phyloP scores from a whole-genome alignment of 2,329 filamentous ascomycete genomes.

The Pleoardoris graminearum region DNA sequence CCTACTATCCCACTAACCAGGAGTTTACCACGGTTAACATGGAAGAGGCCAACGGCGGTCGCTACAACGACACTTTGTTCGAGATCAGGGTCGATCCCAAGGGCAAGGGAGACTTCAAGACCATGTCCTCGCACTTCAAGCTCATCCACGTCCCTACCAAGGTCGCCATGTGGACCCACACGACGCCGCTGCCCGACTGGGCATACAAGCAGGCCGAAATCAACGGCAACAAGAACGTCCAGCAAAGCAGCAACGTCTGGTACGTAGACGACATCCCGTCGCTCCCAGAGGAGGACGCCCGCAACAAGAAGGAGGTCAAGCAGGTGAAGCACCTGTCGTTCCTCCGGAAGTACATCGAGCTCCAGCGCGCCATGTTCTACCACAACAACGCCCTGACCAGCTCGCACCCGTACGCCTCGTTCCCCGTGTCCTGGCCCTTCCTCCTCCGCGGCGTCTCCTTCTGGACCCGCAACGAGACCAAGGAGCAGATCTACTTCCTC shows the following conservation, averaged over 20 bases:
- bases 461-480: constrained; percentile 96
- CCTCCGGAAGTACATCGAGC: constrained; percentile 90
- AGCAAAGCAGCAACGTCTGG: constrained; percentile 91
- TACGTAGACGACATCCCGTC: constrained; percentile 89
- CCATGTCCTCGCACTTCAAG: constrained; percentile 91
- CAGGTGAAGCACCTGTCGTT: constrained; percentile 86
- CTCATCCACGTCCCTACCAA: constrained; percentile 92
- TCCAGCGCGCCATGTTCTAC: constrained; percentile 98
- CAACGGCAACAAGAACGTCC: constrained; percentile 96
- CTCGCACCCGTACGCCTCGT: constrained; percentile 92
- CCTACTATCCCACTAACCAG: constrained; percentile 95
- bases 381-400: constrained; percentile 98
- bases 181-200: constrained; percentile 94
- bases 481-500: constrained; percentile 97
- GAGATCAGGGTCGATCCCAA: constrained; percentile 92
- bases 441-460: constrained; percentile 95
- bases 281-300: constrained; percentile 69
- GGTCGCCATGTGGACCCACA: constrained; percentile 99
- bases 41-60: constrained; percentile 72
- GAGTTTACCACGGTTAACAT: constrained; percentile 85
- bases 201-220: constrained; percentile 97
- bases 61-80: constrained; percentile 88
- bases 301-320: constrained; percentile 73
- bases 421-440: constrained; percentile 98
- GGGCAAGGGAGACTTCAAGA: constrained; percentile 80